phyloP scores from a whole-genome alignment of 2,329 filamentous ascomycete genomes.

The Claviceps monticola region DNA sequence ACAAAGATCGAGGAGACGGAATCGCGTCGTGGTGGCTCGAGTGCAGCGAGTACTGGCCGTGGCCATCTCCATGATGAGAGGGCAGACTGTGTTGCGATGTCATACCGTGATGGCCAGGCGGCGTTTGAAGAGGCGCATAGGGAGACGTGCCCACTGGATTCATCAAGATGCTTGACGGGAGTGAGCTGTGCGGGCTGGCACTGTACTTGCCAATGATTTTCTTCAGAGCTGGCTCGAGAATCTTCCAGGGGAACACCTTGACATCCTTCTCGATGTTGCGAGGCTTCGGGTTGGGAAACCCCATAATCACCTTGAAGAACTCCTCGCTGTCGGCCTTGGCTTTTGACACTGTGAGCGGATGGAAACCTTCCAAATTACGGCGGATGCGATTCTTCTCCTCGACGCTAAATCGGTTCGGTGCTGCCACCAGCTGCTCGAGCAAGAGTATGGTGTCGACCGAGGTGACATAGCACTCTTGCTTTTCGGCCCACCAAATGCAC shows the following conservation, averaged over 20 bases:
- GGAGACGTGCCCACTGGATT: constrained; percentile 23
- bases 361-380: constrained; percentile 87
- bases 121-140: constrained; percentile 34
- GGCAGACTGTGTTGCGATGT: constrained; percentile 15
- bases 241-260: constrained; percentile 96
- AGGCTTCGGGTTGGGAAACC: constrained; percentile 85
- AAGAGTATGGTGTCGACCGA: constrained; percentile 94
- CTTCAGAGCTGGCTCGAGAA: constrained; percentile 72
- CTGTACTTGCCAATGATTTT: constrained; percentile 98
- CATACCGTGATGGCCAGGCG: constrained; percentile 22
- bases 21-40: constrained; percentile 34
- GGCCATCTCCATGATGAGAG: constrained; percentile 18
- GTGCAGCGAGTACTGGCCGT: constrained; percentile 26
- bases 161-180: constrained; percentile 26
- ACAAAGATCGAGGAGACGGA: constrained; percentile 38
- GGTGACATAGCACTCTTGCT: constrained; percentile 80
- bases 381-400: constrained; percentile 98
- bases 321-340: constrained; percentile 83
- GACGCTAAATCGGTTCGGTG: constrained; percentile 68
- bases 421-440: constrained; percentile 76
- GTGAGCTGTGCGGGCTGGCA: constrained; percentile 29
- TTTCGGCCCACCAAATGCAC: constrained; percentile 95
- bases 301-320: constrained; percentile 99
- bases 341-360: constrained; percentile 86
- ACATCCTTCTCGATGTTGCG: constrained; percentile 98